Evolutionary conservation across 2,329 filamentous ascomycete genomes (phyloP), one percentile per base, ranked within the genome.

Genomic region (Penicillium sp.): DNA sequence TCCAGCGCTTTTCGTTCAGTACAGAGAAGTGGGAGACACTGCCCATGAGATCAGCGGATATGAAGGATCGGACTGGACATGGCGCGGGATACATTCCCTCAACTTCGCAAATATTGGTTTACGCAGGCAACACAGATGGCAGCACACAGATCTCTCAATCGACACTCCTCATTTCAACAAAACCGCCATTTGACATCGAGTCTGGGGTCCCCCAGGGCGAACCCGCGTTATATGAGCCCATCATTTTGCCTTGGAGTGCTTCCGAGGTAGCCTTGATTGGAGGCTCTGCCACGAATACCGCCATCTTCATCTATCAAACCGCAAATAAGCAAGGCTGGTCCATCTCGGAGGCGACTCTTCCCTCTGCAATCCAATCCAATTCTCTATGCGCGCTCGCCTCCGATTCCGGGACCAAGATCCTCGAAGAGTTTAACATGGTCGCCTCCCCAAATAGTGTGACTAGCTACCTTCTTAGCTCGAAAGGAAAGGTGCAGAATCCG

Each of bases 351-450:
- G 82, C 85, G 3, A 82, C 82, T 4, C 77, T 97, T 24, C 79
- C 82, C 0, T 72, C 80, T 14, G 84, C 85, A 1, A 73, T 92
- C 20, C 73, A 81, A 16, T 85, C 85, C 2, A 76, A 81, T 2
- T 79, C 87, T 46, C 84, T 87, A 67, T 85, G 84, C 26, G 79
- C 85, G 0, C 67, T 96, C 4, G 75, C 95, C n/a, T 77, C 79
- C 13, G 89, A 88, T 22, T 82, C 85, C 40, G 90, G 96, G 9
- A 46, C 44, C 73, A 92, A 90, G 69, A 85, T 87, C 38, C 77
- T 97, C 18, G 85, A 92, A 64, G 85, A 86, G 11, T 96, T 94
- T 65, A 86, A 96, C 69, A 82, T 92, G 75, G 82, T 82, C 14
- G 79, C 81, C 10, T 85, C 87, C 0, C 92, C 93, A 3, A 96